Evolutionary conservation across 2,329 filamentous ascomycete genomes (phyloP).

Genomic region (Paracoccidioides brasiliensis): DNA sequence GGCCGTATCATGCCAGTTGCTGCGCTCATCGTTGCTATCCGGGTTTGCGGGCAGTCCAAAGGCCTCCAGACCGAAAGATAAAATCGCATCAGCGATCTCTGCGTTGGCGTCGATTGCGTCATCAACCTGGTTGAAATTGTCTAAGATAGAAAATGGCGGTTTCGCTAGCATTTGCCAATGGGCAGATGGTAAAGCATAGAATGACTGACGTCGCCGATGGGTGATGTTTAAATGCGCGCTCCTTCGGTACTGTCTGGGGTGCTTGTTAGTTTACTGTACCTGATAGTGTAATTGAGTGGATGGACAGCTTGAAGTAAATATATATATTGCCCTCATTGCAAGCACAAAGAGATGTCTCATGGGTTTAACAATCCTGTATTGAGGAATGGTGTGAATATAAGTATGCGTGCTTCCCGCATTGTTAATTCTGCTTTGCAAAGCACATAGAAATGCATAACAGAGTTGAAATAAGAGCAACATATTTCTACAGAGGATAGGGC

Average conservation of each 20-base stretch:
- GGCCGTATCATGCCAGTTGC: constrained; percentile 56
- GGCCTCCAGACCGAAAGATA: constrained; percentile 52
- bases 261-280: constrained; percentile 6
- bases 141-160: constrained; percentile 70
- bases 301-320: background rate
- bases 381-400: too few species aligned
- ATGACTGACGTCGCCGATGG: constrained; percentile 77
- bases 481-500: background rate
- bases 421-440: background rate
- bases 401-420: too few species aligned
- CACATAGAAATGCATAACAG: background rate
- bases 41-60: constrained; percentile 44
- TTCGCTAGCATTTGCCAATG: constrained; percentile 75
- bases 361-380: too few species aligned
- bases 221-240: constrained; percentile 82
- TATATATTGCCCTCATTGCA: background rate
- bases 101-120: constrained; percentile 82
- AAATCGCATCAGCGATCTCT: constrained; percentile 64
- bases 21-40: constrained; percentile 24
- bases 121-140: constrained; percentile 66
- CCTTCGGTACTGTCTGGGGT: constrained; percentile 63
- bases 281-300: background rate
- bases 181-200: constrained; percentile 73
- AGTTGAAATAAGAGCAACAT: constrained; percentile 1
- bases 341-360: too few species aligned